Evolutionary conservation across 179 eudicot species (phyloP), one percentile per base, ranked within the genome.

Genomic region (Corrigiola litoralis): DNA sequence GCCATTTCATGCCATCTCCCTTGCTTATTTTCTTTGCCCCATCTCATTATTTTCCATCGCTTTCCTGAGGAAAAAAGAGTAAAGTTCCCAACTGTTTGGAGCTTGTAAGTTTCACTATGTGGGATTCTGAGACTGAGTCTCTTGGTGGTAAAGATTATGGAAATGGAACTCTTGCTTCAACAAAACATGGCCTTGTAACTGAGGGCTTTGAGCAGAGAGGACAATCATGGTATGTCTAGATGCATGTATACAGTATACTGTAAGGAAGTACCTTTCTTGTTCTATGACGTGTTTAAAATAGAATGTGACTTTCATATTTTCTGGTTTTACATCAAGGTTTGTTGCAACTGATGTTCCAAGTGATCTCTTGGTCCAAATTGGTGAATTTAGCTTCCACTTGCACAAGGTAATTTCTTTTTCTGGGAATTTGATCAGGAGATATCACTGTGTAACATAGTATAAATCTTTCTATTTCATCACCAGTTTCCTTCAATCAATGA

Each of bases 191-290:
- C 28, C 82, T 94, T 68, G 63, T 84, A 70, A 82, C 91, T 56
- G 94, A 90, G 63, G 91, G 96, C 13, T 94, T 94, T 66, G 96
- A 87, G 76, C 97, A 90, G 77, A 81, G 89, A 88, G 99, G 91
- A 48, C 92, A 84, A 58, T 86, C 94, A 58, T 94, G 99, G 99
- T 94, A 87, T 66, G 83, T 72, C 33, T 5, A 16, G 20, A 0
- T 38, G 13, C 4, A 2, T 21, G 2, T 18, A 28, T 5, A 0
- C 14, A 27, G 23, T 17, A 21, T 5, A 41, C 2, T 32, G 14
- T 27, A 3, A 21, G 21, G 2, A 9, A 33, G 1, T 38, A 33
- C 2, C 3, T 54, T 21, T 53, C 18, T 53, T 21, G 41, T 24
- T 52, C 13, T 49, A 0, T 17, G n/a, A 11, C 20, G 24, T 51